phyloP scores from a whole-genome alignment of 257 asterid genomes.

The Gentiana dahurica region DNA sequence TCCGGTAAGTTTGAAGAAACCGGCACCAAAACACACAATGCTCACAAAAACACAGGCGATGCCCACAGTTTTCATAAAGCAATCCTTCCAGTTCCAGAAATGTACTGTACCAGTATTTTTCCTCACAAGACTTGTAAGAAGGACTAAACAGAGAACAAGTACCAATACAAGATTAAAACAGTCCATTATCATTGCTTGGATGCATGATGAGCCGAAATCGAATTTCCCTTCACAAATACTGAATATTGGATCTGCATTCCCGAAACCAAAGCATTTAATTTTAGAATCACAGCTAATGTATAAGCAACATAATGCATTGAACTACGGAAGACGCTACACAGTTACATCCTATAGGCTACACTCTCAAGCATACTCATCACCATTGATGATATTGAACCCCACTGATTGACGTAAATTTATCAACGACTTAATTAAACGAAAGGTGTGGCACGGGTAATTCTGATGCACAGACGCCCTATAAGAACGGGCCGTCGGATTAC shows the following conservation, averaged over 20 bases:
- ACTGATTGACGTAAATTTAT: too few species aligned
- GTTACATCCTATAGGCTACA: too few species aligned
- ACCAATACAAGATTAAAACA: constrained; percentile 25
- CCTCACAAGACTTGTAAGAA: constrained; percentile 12
- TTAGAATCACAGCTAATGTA: constrained; percentile 7
- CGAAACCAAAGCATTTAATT: constrained; percentile 6
- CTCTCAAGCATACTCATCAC: too few species aligned
- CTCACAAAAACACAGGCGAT: constrained; percentile 35
- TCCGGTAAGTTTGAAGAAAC: constrained; percentile 13
- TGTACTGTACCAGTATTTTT: constrained; percentile 10
- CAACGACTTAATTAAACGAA: too few species aligned
- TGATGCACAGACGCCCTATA: too few species aligned
- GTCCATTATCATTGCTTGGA: constrained; percentile 28
- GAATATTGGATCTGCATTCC: constrained; percentile 33
- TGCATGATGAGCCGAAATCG: constrained; percentile 20
- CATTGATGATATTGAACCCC: too few species aligned
- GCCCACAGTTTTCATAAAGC: constrained; percentile 18
- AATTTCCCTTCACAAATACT: constrained; percentile 30
- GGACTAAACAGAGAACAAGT: constrained; percentile 23
- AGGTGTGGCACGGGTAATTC: too few species aligned
- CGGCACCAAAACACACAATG: constrained; percentile 22
- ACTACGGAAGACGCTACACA: too few species aligned
- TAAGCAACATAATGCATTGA: too few species aligned
- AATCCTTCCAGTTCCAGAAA: constrained; percentile 26
- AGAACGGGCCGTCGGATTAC: too few species aligned